Evolutionary conservation across 352 stramenopile genomes (phyloP).

Genomic region (Phytophthora multivora): DNA sequence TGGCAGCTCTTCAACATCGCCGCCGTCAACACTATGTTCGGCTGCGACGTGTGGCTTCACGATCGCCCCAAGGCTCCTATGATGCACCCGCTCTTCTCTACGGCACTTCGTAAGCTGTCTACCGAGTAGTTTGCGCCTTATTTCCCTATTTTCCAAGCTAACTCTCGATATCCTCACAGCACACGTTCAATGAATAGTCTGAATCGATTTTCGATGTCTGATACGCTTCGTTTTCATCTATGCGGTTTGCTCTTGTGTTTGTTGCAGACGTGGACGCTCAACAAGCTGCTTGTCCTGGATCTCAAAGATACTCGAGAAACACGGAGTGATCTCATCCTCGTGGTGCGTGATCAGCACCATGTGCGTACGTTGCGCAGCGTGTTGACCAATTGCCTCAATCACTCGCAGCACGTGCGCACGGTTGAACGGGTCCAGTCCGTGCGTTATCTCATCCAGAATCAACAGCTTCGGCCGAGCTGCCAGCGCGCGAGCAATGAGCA

Average conservation of each 20-base stretch:
- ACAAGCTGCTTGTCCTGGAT: constrained; percentile 73
- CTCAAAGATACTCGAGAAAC: constrained; percentile 83
- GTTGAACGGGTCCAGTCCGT: constrained; percentile 90
- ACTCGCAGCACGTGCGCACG: constrained; percentile 76
- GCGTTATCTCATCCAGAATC: constrained; percentile 92
- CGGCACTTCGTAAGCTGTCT: constrained; percentile 21
- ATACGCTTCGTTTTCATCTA: constrained; percentile 2
- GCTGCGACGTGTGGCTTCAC: neutral
- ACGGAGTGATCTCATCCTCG: constrained; percentile 87
- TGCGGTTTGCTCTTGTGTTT: constrained; percentile 23
- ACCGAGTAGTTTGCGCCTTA: neutral
- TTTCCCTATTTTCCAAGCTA: neutral
- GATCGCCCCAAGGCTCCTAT: neutral
- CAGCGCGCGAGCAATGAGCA: constrained; percentile 87
- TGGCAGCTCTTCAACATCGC: constrained; percentile 20
- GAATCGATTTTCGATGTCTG: too few species aligned
- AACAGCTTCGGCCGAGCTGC: constrained; percentile 75
- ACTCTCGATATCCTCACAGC: neutral
- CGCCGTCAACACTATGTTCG: constrained; percentile 16
- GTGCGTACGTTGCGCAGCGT: constrained; percentile 44
- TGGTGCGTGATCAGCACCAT: constrained; percentile 94
- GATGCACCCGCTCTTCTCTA: constrained; percentile 13
- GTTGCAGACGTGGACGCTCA: constrained; percentile 21
- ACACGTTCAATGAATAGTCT: neutral
- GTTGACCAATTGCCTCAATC: constrained; percentile 75